A percentile compares a stretch with the other conserved stretches of the same genome.
phyloP scores from a whole-genome alignment of 2,329 filamentous ascomycete genomes.

The Penicillium brasilianum region DNA sequence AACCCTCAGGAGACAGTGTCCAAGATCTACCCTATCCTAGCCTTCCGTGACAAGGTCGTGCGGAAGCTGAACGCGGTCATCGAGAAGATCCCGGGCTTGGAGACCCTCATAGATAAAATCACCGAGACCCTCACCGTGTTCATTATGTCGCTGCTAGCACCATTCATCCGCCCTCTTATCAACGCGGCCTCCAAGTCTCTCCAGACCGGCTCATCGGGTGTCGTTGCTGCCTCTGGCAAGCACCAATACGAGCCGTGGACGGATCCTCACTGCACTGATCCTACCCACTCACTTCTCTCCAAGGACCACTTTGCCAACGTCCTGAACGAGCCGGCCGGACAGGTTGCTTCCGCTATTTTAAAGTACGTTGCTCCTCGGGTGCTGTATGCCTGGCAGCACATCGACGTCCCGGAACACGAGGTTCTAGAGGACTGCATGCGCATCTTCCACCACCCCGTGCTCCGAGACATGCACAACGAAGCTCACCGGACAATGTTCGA shows the following conservation, averaged over 20 bases:
- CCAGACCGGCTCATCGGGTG: conserved; percentile 80
- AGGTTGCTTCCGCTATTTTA: conserved; percentile 74
- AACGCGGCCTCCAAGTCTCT: conserved; percentile 80
- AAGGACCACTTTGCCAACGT: conserved; percentile 85
- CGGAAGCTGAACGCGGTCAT: conserved; percentile 81
- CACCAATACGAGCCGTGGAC: conserved; percentile 82
- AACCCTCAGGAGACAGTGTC: conserved; percentile 76
- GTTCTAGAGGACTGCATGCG: conserved; percentile 79
- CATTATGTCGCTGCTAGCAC: conserved; percentile 85
- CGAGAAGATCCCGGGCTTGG: conserved; percentile 88
- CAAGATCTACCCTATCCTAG: conserved; percentile 92
- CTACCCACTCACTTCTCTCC: conserved; percentile 80
- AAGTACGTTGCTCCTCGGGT: conserved; percentile 87
- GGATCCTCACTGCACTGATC: conserved; percentile 74
- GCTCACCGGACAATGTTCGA: conserved; percentile 89
- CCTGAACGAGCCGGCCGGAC: conserved; percentile 76
- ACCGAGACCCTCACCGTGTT: conserved; percentile 92
- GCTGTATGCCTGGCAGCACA: conserved; percentile 91
- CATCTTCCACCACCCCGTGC: conserved; percentile 88
- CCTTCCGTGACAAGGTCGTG: conserved; percentile 93
- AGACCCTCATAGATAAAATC: conserved; percentile 89
- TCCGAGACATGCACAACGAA: conserved; percentile 75
- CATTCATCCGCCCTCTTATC: conserved; percentile 91
- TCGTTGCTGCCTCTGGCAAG: conserved; percentile 70
- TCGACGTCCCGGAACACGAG: conserved; percentile 79